Base-by-base conservation (phyloP, 1,284 basidiomycete species). In the Moniliella sp. region DNA sequence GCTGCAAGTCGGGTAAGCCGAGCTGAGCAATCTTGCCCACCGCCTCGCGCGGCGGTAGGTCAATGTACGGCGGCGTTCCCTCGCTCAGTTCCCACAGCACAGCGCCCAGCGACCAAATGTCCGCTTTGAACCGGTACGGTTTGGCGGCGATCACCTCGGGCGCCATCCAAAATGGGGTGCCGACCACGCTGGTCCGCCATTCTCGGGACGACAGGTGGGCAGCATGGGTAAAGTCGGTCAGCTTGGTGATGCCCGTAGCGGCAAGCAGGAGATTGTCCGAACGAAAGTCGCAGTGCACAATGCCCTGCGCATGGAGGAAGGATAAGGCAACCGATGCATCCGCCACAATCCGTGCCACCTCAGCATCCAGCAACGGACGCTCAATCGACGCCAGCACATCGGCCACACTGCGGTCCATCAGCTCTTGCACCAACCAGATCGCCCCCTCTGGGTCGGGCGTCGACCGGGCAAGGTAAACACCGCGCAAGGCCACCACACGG, bases 141-240 rank as follows among this genome's bases (percentile, higher is more conserved):
- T 42, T 43, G 25, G 76, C 74, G 40, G 82, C 78, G 11, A 88
- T 79, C 4, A 94, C 83, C 62, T 94, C 88, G 0, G 86, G 86
- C 0, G 86, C 86, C 88, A 94, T 94, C 86, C 86, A 94, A 58
- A 88, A 82, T 0, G 84, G 86, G 0, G 88, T 94, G 1, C 88
- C 88, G 39, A 84, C 81, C 45, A 93, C 73, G 0, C 88, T 94
- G 30, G 82, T 83, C 14, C 86, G 72, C 47, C 50, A 12, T 13
- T 21, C 54, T 1, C 74, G 69, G 3, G 79, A 83, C 4, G 78
- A 74, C 19, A 93, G 70, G 19, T 91, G 72, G 4, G 88, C 86
- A 4, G 86, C 88, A 29, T 94, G 86, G 23, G 88, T 88, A 63
- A 94, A 94, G 63, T 94, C 86, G 57, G 80, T 84, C 13, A 94